Percentiles rank a stretch among this genome's conserved stretches.
These are phyloP conservation scores for Skeletonema costatum DNA, from an alignment of 108 stramenopile genomes.

Conservation along the genomic window DNA sequence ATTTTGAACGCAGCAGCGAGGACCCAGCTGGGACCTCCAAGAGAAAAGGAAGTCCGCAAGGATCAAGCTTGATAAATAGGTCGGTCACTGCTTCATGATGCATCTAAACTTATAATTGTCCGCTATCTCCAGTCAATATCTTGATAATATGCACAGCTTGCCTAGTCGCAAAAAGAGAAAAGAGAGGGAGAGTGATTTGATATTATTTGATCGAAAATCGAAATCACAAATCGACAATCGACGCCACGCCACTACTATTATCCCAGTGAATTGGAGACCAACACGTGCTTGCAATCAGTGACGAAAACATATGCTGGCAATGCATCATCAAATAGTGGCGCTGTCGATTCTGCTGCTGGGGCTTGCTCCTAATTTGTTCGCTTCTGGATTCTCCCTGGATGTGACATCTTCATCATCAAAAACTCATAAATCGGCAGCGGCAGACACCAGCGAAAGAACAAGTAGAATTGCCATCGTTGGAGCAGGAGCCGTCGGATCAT, in stretches of 20 bases:
- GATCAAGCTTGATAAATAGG: neutral
- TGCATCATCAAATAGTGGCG: neutral
- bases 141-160: too few species aligned
- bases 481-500: slow-evolving; percentile 66
- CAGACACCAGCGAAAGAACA: neutral
- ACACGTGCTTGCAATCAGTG: too few species aligned
- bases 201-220: too few species aligned
- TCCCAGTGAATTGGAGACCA: too few species aligned
- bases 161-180: too few species aligned
- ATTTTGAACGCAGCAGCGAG: slow-evolving; percentile 33
- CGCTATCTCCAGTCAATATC: too few species aligned
- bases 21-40: slow-evolving; percentile 6
- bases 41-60: neutral
- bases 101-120: too few species aligned
- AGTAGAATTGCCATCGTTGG: slow-evolving; percentile 56
- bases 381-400: neutral
- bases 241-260: too few species aligned
- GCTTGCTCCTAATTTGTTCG: neutral
- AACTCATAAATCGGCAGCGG: neutral
- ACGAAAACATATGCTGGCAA: neutral
- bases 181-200: too few species aligned
- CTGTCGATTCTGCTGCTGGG: neutral
- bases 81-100: too few species aligned
- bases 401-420: neutral
- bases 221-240: too few species aligned